A percentile compares a stretch with the other conserved stretches of the same genome.
phyloP scores from a whole-genome alignment of 2,329 filamentous ascomycete species.

The Reticulascus tulasneorum region DNA sequence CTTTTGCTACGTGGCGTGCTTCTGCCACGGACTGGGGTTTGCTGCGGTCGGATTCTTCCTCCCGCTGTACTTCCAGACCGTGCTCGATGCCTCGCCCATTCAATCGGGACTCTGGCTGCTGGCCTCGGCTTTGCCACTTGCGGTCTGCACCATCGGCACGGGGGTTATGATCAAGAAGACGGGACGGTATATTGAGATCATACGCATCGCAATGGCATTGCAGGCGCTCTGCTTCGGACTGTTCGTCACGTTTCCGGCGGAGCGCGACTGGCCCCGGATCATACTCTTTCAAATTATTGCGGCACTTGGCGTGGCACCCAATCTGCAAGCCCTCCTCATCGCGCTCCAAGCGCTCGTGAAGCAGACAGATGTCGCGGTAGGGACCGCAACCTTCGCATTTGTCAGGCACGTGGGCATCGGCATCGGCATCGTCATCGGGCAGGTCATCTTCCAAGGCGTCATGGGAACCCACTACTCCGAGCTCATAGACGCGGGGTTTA shows the following conservation, averaged over 20 bases:
- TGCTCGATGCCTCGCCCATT: slow-evolving; percentile 64
- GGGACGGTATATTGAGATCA: slow-evolving; percentile 60
- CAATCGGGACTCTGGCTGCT: slow-evolving; percentile 72
- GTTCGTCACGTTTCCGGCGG: slow-evolving; percentile 57
- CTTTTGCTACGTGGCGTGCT: slow-evolving; percentile 61
- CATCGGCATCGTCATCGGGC: slow-evolving; percentile 67
- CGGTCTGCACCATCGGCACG: slow-evolving; percentile 54
- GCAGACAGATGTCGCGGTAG: slow-evolving; percentile 62
- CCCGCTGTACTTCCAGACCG: slow-evolving; percentile 79
- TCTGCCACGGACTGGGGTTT: slow-evolving; percentile 73
- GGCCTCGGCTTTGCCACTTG: slow-evolving; percentile 65
- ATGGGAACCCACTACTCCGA: slow-evolving; percentile 54
- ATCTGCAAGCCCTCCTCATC: slow-evolving; percentile 66
- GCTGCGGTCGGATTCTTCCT: slow-evolving; percentile 77
- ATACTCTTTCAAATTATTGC: slow-evolving; percentile 60
- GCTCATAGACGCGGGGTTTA: slow-evolving; percentile 45
- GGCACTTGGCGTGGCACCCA: slow-evolving; percentile 62
- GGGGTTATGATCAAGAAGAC: slow-evolving; percentile 60
- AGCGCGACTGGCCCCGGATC: slow-evolving; percentile 50
- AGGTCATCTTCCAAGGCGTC: slow-evolving; percentile 75
- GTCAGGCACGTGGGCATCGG: slow-evolving; percentile 65
- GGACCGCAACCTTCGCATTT: slow-evolving; percentile 64
- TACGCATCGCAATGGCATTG: slow-evolving; percentile 54
- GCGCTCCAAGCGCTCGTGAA: slow-evolving; percentile 62
- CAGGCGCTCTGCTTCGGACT: slow-evolving; percentile 63